A percentile compares a stretch with the other conserved stretches of the same genome.
Evolutionary conservation across 192 early-diverging fungal genomes (phyloP).

Genomic region (Coemansia sp.): DNA sequence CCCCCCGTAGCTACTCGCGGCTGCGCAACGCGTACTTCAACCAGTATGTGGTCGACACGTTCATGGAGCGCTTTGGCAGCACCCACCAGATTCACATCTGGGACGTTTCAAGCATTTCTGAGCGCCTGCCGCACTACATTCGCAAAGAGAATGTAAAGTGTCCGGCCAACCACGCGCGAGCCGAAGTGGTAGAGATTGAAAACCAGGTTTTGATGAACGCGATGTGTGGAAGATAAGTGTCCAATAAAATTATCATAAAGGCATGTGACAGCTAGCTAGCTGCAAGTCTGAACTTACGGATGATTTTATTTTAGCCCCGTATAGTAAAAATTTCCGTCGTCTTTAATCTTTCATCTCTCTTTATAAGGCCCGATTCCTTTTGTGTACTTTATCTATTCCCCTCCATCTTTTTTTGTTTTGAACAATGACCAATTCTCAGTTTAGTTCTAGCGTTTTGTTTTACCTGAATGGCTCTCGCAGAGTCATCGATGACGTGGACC

Average conservation of each 20-base stretch:
- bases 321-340: not conserved
- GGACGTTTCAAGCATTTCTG: constrained; percentile 48
- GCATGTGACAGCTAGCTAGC: not conserved
- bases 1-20: constrained; percentile 23
- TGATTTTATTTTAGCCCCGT: not conserved
- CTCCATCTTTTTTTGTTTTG: not conserved
- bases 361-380: not conserved
- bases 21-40: constrained; percentile 25
- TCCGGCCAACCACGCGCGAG: constrained; percentile 53
- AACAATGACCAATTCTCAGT: not conserved
- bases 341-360: constrained; percentile 3
- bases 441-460: constrained; percentile 41
- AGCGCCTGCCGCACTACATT: constrained; percentile 24
- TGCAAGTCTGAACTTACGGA: too few relatives aligned
- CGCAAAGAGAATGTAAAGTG: constrained; percentile 30
- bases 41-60: constrained; percentile 26
- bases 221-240: constrained; percentile 10
- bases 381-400: not conserved
- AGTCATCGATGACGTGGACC: constrained; percentile 57
- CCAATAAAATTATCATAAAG: not conserved
- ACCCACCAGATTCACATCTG: constrained; percentile 26
- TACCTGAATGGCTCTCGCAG: constrained; percentile 63
- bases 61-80: constrained; percentile 19
- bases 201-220: constrained; percentile 44
- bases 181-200: constrained; percentile 55